A percentile compares a stretch with the other conserved stretches of the same genome.
These are phyloP conservation scores for Eugenia klotzschiana DNA, from an alignment of 441 rosid genomes.

Conservation along the genomic window DNA sequence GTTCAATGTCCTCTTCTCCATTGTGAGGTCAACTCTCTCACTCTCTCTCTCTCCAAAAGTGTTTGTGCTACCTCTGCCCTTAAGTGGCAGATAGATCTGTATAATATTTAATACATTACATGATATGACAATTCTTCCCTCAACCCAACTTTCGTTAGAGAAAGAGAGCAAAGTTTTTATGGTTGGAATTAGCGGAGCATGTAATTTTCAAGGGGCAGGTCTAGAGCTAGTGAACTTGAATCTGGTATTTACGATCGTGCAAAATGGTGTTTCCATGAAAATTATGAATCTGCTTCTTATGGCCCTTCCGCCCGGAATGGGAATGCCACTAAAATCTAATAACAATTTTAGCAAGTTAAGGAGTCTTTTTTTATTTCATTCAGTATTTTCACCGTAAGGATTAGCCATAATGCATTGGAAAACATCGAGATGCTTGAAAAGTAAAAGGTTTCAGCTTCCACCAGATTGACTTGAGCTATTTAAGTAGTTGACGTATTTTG, in stretches of 20 bases:
- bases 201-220: not conserved
- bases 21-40: conserved; percentile 46
- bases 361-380: not conserved
- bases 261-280: not conserved
- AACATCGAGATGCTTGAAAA: not conserved
- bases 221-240: not conserved
- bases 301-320: not conserved
- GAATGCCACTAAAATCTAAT: not conserved
- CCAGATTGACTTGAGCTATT: not conserved
- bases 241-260: not conserved
- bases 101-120: not conserved
- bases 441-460: not conserved
- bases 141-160: not conserved
- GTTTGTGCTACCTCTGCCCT: not conserved
- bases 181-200: not conserved
- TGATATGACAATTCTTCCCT: not conserved
- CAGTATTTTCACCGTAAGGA: not conserved
- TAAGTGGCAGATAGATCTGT: not conserved
- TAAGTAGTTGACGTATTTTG: not conserved
- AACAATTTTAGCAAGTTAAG: not conserved
- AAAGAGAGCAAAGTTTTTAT: not conserved
- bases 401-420: not conserved
- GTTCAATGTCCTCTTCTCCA: conserved; percentile 66
- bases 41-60: not conserved
- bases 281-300: not conserved